phyloP scores from a whole-genome alignment of 148 eudicot genomes.

The Beta vulgaris region DNA sequence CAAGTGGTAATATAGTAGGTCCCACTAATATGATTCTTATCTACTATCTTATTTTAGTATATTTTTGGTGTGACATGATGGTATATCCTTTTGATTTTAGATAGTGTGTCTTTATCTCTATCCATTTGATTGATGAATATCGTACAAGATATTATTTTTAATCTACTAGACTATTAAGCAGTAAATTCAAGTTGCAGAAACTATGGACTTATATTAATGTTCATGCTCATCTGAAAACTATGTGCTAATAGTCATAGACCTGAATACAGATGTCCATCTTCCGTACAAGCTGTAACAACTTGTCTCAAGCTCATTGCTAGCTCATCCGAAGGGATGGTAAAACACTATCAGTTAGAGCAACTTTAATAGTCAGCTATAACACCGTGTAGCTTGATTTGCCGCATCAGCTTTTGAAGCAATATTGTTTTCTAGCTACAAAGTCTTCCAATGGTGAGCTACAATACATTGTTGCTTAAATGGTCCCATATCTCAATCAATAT shows the following conservation, averaged over 20 bases:
- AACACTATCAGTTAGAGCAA: no score
- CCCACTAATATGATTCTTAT: slow-evolving; percentile 16
- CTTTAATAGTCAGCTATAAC: no score
- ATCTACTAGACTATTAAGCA: background rate
- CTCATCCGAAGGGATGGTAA: no score
- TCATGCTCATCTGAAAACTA: background rate
- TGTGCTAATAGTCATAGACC: background rate
- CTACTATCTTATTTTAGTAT: background rate
- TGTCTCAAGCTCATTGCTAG: no score
- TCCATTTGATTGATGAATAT: background rate
- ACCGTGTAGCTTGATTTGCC: no score
- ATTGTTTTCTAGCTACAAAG: no score
- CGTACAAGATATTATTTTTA: background rate
- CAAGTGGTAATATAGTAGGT: background rate
- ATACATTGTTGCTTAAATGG: no score
- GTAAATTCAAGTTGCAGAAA: background rate
- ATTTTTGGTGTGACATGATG: background rate
- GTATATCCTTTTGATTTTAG: background rate
- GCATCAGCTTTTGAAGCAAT: no score
- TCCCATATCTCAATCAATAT: no score
- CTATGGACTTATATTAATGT: slow-evolving; percentile 7
- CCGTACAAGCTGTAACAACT: background rate
- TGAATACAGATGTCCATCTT: background rate
- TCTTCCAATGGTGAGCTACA: no score
- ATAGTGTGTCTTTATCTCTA: slow-evolving; percentile 5